Base-by-base conservation (phyloP, 1,284 basidiomycete species). In the Irpex rosettiformis region DNA sequence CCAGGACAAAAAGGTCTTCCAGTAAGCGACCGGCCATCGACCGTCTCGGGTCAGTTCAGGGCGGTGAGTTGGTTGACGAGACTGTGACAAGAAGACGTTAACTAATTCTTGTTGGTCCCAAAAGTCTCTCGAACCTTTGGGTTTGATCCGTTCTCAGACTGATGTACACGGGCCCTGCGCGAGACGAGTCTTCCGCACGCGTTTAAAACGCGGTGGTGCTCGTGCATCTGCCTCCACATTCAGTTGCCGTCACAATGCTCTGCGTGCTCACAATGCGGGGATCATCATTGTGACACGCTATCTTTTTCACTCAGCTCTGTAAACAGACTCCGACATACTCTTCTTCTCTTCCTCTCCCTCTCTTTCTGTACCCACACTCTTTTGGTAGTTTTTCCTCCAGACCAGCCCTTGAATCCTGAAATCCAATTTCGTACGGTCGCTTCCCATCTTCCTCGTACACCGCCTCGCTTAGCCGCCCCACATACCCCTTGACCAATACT, bases 141-240 rank as follows among this genome's bases (percentile, higher is more conserved):
- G 18, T 29, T 53, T 58, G 56, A 54, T 61, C 58, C 58, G 58
- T 56, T 33, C 47, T 53, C 58, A 54, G 55, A 52, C 54, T 49
- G 21, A 18, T 40, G 43, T 51, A 54, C 59, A 61, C 59, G 59
- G 55, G 59, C 59, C 21, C 56, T 30, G 48, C 13, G 27, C 33
- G 49, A n/a, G 28, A 37, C 42, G 37, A 51, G 3, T 27, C 18
- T n/a, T 45, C 13, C n/a, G 18, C 22, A 43, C 52, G 52, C 45
- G 57, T 27, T 47, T 48, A 55, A 58, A 54, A 58, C 57, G 56
- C 42, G 56, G 56, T 29, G 22, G 10, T 47, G 33, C 30, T 37
- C 57, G 52, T 54, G 28, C 16, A 28, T 54, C 52, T 30, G 10
- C 11, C 52, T 24, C 10, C 49, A 52, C 49, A 30, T 24, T 33